Conservation (phyloP, 2,329 filamentous ascomycete species). For the Fusarium denticulatum region DNA sequence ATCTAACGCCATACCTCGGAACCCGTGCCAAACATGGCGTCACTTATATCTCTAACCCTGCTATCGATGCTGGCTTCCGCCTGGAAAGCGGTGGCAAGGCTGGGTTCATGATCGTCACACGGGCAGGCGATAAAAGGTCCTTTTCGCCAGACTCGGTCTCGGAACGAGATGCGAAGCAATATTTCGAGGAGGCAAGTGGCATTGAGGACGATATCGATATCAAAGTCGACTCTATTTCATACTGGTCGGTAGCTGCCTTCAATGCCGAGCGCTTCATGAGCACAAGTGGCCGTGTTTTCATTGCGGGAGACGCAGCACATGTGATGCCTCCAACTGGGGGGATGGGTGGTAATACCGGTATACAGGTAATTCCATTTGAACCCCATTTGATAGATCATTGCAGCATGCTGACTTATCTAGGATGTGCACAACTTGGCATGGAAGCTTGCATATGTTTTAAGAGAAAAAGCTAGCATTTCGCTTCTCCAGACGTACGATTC, state of each 20-base stretch:
- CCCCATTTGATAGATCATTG: accelerated
- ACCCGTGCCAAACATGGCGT: neutral
- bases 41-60: neutral
- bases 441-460: neutral
- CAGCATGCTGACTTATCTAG: neutral
- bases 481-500: neutral
- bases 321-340: neutral
- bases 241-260: neutral
- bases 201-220: neutral
- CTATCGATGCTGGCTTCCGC: neutral
- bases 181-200: neutral
- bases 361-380: neutral
- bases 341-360: neutral
- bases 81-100: neutral
- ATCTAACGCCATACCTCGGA: neutral
- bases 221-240: neutral
- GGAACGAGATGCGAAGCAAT: neutral
- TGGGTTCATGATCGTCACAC: neutral
- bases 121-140: neutral
- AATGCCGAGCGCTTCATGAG: neutral
- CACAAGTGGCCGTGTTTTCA: neutral
- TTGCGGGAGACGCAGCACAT: neutral
- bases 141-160: neutral
- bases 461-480: accelerated
- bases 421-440: neutral